Evolutionary conservation across 2,329 filamentous ascomycete species (phyloP), one percentile per base, ranked within the genome.

Genomic region (Exophiala lecanii-corni): DNA sequence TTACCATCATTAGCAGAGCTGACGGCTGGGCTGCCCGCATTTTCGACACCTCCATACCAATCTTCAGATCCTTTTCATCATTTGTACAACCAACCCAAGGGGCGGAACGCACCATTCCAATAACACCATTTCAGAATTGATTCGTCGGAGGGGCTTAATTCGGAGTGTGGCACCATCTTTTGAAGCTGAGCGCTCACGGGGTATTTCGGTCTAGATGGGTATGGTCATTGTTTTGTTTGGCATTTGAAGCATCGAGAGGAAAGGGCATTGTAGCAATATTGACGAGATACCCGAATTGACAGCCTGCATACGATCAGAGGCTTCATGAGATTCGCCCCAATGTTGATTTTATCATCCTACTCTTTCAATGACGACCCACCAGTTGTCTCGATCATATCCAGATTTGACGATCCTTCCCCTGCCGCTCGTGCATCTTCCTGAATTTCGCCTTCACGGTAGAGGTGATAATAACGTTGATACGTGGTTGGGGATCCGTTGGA

Each of bases 311-410:
- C 19, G 28, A 33, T 34, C 31, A 36, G 15, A 35, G 33, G 33
- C 16, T 19, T 18, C 7, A 35, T n/a, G 33, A 35, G 17, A 18
- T 6, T 19, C 17, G 5, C 6, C 15, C 9, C 12, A 9, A 20
- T 20, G 33, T 9, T 34, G 18, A 40, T 23, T 10, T 36, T 31
- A n/a, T 51, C 49, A 51, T 15, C 20, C 30, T 20, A 40, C 19
- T 19, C 45, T 36, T 9, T 26, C 37, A 16, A 53, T 41, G 28
- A 56, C 38, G 19, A 42, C 88, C 91, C 91, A 98, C 92, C 92
- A 97, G 68, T 98, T 98, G 62, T 97, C 92, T 69, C 82, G 89
- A 62, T 98, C 92, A 66, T 97, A 98, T 23, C 92, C 92, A 47
- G 79, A 80, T 53, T 86, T 82, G 17, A 92, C 57, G 10, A 96